These are phyloP conservation scores for Stramenopiles sp. DNA, from an alignment of 352 stramenopile genomes.

Conservation along the genomic window DNA sequence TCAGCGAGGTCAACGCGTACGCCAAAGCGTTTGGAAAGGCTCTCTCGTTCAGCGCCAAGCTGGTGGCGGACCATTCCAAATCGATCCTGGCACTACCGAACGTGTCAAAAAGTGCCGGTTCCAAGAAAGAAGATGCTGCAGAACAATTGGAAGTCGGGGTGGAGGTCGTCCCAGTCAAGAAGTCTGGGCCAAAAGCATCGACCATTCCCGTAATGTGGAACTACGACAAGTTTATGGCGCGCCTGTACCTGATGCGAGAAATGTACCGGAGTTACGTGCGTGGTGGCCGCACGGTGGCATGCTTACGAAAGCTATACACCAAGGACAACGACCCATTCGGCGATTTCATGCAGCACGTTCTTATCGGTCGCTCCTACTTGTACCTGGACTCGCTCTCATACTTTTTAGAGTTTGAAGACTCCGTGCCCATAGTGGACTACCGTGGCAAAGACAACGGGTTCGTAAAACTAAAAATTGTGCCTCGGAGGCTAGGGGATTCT, in stretches of 20 bases:
- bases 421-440: slow-evolving; percentile 21
- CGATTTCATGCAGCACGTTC: slow-evolving; percentile 36
- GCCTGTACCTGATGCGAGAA: slow-evolving; percentile 54
- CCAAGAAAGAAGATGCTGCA: background rate
- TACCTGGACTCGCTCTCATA: slow-evolving; percentile 39
- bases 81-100: no score
- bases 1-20: slow-evolving; percentile 61
- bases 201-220: slow-evolving; percentile 50
- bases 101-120: slow-evolving; percentile 12
- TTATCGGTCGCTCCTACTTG: slow-evolving; percentile 47
- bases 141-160: slow-evolving; percentile 1
- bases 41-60: slow-evolving; percentile 38
- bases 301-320: slow-evolving; percentile 19
- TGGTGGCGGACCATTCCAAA: slow-evolving; percentile 36
- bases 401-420: slow-evolving; percentile 24
- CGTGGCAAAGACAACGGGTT: slow-evolving; percentile 19
- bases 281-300: slow-evolving; percentile 30
- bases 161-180: background rate
- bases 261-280: slow-evolving; percentile 62
- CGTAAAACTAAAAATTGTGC: slow-evolving; percentile 16
- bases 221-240: slow-evolving; percentile 48
- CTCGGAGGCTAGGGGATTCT: slow-evolving; percentile 14
- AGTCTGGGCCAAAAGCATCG: background rate
- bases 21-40: slow-evolving; percentile 46
- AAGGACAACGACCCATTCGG: slow-evolving; percentile 47